A percentile compares a stretch with the other conserved stretches of the same genome.
These are phyloP conservation scores for Lachnellula suecica DNA, from an alignment of 2,329 filamentous ascomycete species.

Conservation along the genomic window DNA sequence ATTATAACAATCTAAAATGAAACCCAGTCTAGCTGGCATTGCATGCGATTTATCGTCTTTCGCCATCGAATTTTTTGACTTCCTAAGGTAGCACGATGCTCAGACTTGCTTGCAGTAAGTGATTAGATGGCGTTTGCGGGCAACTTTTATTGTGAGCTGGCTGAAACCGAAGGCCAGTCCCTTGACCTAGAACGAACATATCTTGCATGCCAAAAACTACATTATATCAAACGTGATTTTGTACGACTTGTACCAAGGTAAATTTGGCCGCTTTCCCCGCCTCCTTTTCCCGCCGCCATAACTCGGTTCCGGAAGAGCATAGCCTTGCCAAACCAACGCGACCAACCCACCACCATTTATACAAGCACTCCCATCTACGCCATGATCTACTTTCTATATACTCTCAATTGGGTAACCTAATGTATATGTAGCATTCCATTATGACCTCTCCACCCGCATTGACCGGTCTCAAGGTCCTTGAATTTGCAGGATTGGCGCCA, in stretches of 20 bases:
- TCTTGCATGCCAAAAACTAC: too few relatives aligned
- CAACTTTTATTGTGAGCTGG: too few relatives aligned
- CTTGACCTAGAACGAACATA: too few relatives aligned
- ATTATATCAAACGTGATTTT: too few relatives aligned
- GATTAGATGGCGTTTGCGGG: too few relatives aligned
- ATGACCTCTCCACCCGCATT: conserved; percentile 43
- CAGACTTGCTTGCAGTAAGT: too few relatives aligned
- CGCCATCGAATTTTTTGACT: not conserved
- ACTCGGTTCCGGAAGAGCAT: not conserved
- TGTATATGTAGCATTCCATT: conserved; percentile 30
- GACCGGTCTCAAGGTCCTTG: conserved; percentile 59
- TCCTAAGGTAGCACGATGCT: too few relatives aligned
- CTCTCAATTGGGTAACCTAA: conserved; percentile 9
- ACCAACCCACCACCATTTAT: not conserved
- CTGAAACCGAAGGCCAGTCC: too few relatives aligned
- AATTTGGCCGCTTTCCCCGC: not conserved
- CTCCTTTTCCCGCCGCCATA: not conserved
- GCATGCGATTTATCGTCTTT: not conserved
- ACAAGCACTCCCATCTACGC: not conserved
- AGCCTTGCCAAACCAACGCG: not conserved
- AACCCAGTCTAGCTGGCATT: not conserved
- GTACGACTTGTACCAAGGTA: not conserved
- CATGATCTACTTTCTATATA: not conserved
- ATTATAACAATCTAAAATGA: not conserved
- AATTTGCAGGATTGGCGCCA: conserved; percentile 63